phyloP scores from a whole-genome alignment of 202 grass and related monocot species.

The Digitaria exilis region DNA sequence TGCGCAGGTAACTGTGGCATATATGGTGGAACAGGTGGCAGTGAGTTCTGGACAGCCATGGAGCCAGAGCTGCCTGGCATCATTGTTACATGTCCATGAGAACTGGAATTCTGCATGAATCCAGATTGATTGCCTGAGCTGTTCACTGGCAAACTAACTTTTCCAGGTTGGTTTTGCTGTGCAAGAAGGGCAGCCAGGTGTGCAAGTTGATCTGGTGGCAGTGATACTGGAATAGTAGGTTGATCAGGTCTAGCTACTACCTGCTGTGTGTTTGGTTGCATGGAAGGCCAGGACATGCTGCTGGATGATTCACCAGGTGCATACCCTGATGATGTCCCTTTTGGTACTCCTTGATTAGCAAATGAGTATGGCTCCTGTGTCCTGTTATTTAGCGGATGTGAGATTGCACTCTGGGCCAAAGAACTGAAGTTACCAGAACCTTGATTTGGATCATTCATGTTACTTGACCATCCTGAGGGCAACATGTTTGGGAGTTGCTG shows the following conservation, averaged over 20 bases:
- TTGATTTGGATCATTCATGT: conserved; percentile 37
- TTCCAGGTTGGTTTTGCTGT: conserved; percentile 63
- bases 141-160: conserved; percentile 35
- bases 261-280: conserved; percentile 40
- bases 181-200: conserved; percentile 60
- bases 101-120: conserved; percentile 42
- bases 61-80: conserved; percentile 33
- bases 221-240: conserved; percentile 50
- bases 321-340: conserved; percentile 42
- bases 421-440: conserved; percentile 38
- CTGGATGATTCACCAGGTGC: conserved; percentile 46
- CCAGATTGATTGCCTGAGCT: conserved; percentile 49
- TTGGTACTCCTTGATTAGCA: conserved; percentile 30
- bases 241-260: conserved; percentile 41
- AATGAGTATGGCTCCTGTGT: conserved; percentile 30
- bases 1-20: conserved; percentile 30
- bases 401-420: conserved; percentile 28
- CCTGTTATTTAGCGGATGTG: conserved; percentile 34
- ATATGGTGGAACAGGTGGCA: conserved; percentile 30
- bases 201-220: conserved; percentile 64
- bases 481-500: conserved; percentile 35
- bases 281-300: conserved; percentile 32
- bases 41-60: conserved; percentile 32
- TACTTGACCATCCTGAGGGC: conserved; percentile 47
- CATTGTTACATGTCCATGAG: conserved; percentile 42